Conservation (phyloP, 345 rosid genomes). For the Aegle marmelos region DNA sequence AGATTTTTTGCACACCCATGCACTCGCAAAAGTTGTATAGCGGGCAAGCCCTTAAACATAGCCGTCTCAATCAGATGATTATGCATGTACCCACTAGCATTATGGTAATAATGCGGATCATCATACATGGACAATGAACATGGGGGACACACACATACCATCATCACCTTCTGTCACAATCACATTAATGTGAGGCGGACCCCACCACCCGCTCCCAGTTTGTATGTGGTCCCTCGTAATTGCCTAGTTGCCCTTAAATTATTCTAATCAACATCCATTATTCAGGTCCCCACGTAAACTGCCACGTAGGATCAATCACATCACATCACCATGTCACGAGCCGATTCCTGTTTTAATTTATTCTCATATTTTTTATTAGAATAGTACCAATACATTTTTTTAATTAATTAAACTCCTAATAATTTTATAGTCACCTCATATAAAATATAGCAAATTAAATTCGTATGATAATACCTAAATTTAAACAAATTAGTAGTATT, state of each 20-base stretch:
- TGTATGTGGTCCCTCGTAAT: background rate
- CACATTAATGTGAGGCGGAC: background rate
- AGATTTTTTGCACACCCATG: no score
- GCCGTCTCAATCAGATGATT: background rate
- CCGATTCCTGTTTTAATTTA: background rate
- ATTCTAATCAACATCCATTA: background rate
- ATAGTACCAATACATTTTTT: no score
- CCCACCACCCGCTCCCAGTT: background rate
- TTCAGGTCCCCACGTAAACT: background rate
- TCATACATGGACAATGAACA: background rate
- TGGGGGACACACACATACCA: slow-evolving; percentile 8
- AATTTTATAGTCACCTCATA: no score
- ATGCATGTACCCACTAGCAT: background rate
- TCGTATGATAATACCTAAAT: no score
- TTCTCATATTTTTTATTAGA: no score
- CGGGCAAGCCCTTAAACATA: no score
- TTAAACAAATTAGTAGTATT: no score
- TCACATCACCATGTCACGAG: background rate
- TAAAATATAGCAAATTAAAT: no score
- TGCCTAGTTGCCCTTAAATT: background rate
- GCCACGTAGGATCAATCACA: background rate
- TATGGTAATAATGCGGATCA: no score
- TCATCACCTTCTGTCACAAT: background rate
- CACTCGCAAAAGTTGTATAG: no score
- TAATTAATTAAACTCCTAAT: no score